These are phyloP conservation scores for Rhizopus arrhizus DNA, from an alignment of 371 early-diverging fungal species.

Conservation along the genomic window DNA sequence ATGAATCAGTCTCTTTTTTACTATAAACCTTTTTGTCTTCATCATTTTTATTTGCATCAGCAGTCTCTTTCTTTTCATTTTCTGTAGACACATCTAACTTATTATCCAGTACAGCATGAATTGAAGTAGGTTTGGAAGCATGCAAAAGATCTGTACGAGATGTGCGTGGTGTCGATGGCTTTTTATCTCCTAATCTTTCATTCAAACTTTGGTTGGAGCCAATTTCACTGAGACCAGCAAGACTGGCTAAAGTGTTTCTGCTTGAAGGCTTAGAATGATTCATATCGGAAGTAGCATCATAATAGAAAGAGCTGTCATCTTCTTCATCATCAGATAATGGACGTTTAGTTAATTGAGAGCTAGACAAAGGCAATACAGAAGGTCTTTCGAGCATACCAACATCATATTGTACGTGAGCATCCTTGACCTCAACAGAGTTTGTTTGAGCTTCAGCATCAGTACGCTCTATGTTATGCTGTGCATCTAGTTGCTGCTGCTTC, in stretches of 20 bases:
- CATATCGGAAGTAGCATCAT: conserved; percentile 17
- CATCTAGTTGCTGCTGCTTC: neutral
- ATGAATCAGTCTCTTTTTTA: conserved; percentile 37
- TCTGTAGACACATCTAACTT: conserved; percentile 3
- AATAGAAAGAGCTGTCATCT: conserved; percentile 8
- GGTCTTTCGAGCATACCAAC: neutral
- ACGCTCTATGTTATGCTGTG: neutral
- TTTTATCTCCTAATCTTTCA: neutral
- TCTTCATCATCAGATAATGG: conserved; percentile 11
- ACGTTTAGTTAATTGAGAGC: neutral
- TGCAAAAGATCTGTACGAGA: conserved; percentile 47
- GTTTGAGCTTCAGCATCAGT: conserved; percentile 1
- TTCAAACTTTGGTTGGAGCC: neutral
- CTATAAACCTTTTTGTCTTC: conserved; percentile 18
- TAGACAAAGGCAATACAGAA: conserved; percentile 1
- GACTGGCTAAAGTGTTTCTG: conserved; percentile 7
- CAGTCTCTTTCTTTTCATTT: neutral
- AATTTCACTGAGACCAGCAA: conserved; percentile 4
- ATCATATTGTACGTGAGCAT: conserved; percentile 21
- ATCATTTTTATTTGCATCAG: neutral
- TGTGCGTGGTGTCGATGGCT: neutral
- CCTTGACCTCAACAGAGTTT: conserved; percentile 5
- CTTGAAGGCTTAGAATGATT: conserved; percentile 12
- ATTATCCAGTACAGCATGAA: conserved; percentile 55
- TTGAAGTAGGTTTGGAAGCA: conserved; percentile 59